Evolutionary conservation across 2,329 filamentous ascomycete species (phyloP).

Genomic region (Ceratocystis diversiconidia): DNA sequence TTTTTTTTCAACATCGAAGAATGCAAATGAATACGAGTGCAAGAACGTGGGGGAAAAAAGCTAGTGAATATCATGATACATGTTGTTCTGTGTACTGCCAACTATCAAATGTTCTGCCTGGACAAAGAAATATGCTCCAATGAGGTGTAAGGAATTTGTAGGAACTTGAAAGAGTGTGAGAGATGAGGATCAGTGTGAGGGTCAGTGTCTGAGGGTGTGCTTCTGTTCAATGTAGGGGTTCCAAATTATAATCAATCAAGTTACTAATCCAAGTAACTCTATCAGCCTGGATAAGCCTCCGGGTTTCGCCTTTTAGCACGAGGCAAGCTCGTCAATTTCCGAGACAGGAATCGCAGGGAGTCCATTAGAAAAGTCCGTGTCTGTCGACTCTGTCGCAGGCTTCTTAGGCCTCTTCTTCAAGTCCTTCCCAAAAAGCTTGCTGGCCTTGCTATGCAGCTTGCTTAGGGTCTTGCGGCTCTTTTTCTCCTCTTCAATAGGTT

Average conservation of each 20-base stretch:
- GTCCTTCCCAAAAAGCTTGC: constrained; percentile 13
- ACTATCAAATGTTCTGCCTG: constrained; percentile 10
- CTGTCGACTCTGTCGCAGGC: background rate
- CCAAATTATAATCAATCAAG: constrained; percentile 6
- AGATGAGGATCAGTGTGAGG: background rate
- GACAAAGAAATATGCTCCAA: constrained; percentile 2
- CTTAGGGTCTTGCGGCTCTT: constrained; percentile 3
- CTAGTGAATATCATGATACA: constrained; percentile 9
- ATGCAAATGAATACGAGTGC: background rate
- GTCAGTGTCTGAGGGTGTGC: background rate
- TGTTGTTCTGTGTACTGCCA: constrained; percentile 15
- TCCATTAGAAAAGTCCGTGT: constrained; percentile 8
- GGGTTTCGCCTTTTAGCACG: background rate
- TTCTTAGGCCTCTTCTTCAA: constrained; percentile 11
- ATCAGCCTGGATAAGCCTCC: background rate
- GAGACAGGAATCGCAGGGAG: constrained; percentile 14
- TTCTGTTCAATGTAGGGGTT: background rate
- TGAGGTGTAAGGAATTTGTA: background rate
- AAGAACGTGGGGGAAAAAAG: constrained; percentile 4
- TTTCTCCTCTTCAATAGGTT: constrained; percentile 4
- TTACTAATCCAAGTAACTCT: background rate
- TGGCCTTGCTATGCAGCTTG: constrained; percentile 12
- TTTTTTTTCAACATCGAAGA: background rate
- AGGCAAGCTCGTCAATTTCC: constrained; percentile 12
- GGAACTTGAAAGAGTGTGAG: background rate